Evolutionary conservation across 148 eudicot species (phyloP).

Genomic region (Nyssa sinensis): DNA sequence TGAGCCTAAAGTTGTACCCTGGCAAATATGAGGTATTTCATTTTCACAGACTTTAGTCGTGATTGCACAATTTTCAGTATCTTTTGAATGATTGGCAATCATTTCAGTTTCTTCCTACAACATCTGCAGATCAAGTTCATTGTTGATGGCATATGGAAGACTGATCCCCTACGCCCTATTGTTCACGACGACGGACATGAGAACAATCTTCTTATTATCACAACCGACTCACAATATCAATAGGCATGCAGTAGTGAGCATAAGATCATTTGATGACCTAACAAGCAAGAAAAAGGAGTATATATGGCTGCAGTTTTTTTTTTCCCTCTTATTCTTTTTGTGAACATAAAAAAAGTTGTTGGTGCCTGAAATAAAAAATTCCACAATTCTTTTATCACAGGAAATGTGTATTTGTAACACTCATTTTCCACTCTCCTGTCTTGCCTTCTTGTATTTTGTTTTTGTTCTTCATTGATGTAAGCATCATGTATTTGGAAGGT

Average conservation of each 20-base stretch:
- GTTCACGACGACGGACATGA: conserved; percentile 53
- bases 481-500: neutral
- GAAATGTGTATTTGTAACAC: neutral
- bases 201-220: conserved; percentile 65
- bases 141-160: conserved; percentile 79
- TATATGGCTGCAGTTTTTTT: no score
- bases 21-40: conserved; percentile 78
- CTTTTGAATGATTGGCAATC: neutral
- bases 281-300: no score
- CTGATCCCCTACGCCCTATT: conserved; percentile 84
- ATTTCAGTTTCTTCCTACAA: neutral
- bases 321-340: neutral
- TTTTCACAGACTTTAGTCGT: neutral
- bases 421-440: neutral
- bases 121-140: conserved; percentile 82
- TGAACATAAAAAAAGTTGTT: neutral
- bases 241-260: neutral
- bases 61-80: neutral
- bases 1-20: conserved; percentile 68
- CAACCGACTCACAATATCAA: conserved; percentile 4
- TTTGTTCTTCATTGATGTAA: neutral
- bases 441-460: neutral
- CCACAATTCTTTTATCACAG: neutral
- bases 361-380: neutral
- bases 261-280: neutral